Evolutionary conservation across 2,329 filamentous ascomycete species (phyloP).

Genomic region (Aspergillus pseudotamarii): DNA sequence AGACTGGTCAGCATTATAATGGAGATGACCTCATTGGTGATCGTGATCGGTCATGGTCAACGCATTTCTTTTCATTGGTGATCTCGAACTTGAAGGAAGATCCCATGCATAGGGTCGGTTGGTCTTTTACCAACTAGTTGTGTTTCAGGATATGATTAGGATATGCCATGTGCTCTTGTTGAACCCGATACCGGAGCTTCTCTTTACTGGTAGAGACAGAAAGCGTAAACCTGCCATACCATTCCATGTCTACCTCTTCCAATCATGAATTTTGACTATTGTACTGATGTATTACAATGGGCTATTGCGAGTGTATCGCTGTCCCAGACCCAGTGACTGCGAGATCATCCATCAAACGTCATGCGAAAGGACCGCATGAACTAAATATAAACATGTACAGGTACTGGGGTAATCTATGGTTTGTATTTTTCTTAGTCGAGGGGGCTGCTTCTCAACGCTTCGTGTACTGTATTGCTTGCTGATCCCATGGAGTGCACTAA

Average conservation of each 20-base stretch:
- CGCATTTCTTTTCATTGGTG: neutral
- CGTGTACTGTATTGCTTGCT: slow-evolving; percentile 7
- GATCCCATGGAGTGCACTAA: slow-evolving; percentile 1
- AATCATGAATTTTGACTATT: neutral
- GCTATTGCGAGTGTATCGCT: neutral
- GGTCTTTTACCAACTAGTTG: neutral
- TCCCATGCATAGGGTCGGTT: neutral
- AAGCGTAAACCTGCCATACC: neutral
- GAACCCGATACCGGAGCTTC: neutral
- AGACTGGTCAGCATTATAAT: neutral
- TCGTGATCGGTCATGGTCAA: neutral
- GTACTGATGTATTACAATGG: slow-evolving; percentile 6
- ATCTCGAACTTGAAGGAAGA: neutral
- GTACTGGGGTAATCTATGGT: neutral
- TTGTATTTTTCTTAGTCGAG: neutral
- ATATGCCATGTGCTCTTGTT: neutral
- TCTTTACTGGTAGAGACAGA: neutral
- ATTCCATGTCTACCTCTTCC: neutral
- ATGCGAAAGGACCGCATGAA: neutral
- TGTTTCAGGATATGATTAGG: neutral
- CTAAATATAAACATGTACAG: neutral
- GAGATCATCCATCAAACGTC: neutral
- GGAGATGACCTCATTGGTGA: neutral
- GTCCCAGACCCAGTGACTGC: neutral
- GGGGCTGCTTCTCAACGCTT: neutral